Conservation (phyloP, 2,329 filamentous ascomycete genomes). For the Didymella keratinophila region DNA sequence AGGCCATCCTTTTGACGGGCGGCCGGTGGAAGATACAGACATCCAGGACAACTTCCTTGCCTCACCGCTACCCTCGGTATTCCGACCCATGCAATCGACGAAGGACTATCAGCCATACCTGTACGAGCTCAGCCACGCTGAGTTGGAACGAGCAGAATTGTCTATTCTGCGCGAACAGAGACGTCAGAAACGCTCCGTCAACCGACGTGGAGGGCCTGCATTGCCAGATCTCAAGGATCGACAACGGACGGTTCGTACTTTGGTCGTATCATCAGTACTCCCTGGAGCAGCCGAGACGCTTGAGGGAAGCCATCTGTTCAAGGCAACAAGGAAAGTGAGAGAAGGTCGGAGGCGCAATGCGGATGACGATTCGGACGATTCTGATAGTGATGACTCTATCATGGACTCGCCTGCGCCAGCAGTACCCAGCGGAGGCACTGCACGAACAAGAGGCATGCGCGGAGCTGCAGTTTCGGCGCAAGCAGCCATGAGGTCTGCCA, state of each 20-base stretch:
- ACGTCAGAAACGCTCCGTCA: conserved; percentile 93
- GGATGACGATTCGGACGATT: conserved; percentile 85
- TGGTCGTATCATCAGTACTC: conserved; percentile 90
- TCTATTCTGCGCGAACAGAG: conserved; percentile 94
- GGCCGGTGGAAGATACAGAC: conserved; percentile 91
- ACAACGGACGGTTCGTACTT: conserved; percentile 88
- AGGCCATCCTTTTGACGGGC: conserved; percentile 92
- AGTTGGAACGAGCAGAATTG: conserved; percentile 88
- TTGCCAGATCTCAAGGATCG: conserved; percentile 96
- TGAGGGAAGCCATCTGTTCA: conserved; percentile 88
- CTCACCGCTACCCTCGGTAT: conserved; percentile 81
- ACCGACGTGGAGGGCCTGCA: conserved; percentile 88
- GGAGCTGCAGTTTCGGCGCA: conserved; percentile 87
- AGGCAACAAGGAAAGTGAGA: conserved; percentile 59
- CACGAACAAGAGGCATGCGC: conserved; percentile 86
- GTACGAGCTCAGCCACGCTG: conserved; percentile 90
- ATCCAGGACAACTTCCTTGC: conserved; percentile 84
- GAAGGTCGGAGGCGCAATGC: conserved; percentile 65
- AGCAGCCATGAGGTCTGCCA: conserved; percentile 80
- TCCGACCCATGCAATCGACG: conserved; percentile 88
- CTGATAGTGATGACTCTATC: conserved; percentile 87
- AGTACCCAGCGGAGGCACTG: conserved; percentile 75
- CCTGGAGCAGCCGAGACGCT: conserved; percentile 82
- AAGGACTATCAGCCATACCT: conserved; percentile 95
- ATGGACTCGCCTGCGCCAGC: conserved; percentile 83